Percentiles rank a stretch among this genome's conserved stretches.
Evolutionary conservation across 1,139 yeast genomes (phyloP).

Genomic region (Starmera stellimalicola): DNA sequence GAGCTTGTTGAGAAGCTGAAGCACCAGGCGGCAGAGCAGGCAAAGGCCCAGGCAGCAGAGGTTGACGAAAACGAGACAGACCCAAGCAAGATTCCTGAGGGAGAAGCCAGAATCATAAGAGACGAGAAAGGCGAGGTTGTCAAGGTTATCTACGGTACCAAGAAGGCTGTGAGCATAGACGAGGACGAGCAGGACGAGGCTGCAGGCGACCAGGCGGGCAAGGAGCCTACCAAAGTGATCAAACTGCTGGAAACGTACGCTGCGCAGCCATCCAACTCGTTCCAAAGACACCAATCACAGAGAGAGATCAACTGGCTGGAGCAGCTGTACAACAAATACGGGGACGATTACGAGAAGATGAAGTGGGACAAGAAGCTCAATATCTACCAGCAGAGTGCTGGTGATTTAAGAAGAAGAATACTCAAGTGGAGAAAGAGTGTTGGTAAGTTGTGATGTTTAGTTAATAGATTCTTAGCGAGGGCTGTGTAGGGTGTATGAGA

Average conservation of each 20-base stretch:
- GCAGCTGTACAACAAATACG: constrained; percentile 61
- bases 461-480: neutral
- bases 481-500: no score
- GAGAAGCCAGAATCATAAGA: constrained; percentile 75
- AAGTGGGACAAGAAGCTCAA: constrained; percentile 85
- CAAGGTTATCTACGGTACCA: constrained; percentile 63
- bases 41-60: constrained; percentile 23
- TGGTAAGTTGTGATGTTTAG: constrained; percentile 11
- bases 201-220: constrained; percentile 20
- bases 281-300: constrained; percentile 52
- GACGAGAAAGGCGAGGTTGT: constrained; percentile 66
- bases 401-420: constrained; percentile 66
- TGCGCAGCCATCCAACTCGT: constrained; percentile 36
- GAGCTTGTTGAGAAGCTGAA: constrained; percentile 29
- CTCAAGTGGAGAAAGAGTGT: constrained; percentile 53
- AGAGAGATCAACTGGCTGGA: constrained; percentile 72
- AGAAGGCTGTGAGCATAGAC: constrained; percentile 18
- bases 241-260: constrained; percentile 65
- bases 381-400: constrained; percentile 75
- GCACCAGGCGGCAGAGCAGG: constrained; percentile 27
- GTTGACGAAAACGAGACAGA: constrained; percentile 40
- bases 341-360: constrained; percentile 85
- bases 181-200: constrained; percentile 21
- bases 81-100: constrained; percentile 50
- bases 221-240: constrained; percentile 43